Conservation (phyloP, 768 basidiomycete genomes). For the Naganishia kalamii region DNA sequence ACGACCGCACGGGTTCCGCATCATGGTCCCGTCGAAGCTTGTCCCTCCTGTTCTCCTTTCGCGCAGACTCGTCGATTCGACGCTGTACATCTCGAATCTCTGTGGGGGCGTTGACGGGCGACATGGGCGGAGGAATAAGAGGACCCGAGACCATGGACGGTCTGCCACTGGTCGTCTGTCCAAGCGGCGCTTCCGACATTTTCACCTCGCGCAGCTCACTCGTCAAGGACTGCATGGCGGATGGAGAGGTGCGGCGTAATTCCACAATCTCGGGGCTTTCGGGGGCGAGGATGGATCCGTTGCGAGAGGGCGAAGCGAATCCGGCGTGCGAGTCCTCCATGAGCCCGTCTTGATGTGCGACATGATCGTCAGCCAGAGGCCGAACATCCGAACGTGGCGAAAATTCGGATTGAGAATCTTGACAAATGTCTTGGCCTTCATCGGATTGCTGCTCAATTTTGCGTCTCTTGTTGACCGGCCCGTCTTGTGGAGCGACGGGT, state of each 20-base stretch:
- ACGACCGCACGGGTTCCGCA: too few species aligned
- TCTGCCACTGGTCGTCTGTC: not conserved
- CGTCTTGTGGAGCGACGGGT: not conserved
- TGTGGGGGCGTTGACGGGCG: too few species aligned
- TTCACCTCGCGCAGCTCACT: not conserved
- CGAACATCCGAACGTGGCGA: not conserved
- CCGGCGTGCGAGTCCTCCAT: not conserved
- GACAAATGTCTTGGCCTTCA: not conserved
- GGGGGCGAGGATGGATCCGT: not conserved
- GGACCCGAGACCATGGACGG: not conserved
- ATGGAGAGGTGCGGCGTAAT: not conserved
- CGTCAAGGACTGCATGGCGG: not conserved
- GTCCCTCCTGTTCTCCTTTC: too few species aligned
- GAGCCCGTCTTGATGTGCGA: not conserved
- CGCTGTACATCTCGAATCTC: too few species aligned
- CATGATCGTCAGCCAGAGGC: not conserved
- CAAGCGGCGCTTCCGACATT: not conserved
- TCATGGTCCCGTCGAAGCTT: too few species aligned
- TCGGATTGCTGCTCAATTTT: not conserved
- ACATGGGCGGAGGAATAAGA: too few species aligned
- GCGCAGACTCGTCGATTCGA: too few species aligned
- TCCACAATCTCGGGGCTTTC: not conserved
- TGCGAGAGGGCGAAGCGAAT: not conserved
- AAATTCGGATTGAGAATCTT: not conserved
- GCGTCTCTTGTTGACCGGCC: not conserved